Evolutionary conservation across 2,329 filamentous ascomycete species (phyloP).

Genomic region (Nigrospora sphaerica): DNA sequence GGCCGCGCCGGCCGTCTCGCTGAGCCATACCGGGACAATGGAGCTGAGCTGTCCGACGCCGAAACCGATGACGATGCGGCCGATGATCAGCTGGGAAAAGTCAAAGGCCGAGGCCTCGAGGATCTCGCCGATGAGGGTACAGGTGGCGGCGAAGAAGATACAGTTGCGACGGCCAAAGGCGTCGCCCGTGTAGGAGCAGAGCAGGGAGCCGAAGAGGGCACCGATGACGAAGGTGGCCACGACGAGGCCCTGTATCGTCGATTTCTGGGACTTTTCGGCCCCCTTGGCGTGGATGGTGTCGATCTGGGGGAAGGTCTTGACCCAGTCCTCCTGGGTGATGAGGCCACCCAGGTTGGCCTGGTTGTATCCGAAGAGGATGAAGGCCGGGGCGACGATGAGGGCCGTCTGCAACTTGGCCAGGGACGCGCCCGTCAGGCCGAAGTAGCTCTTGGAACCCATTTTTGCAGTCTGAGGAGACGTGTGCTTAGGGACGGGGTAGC

Average conservation of each 20-base stretch:
- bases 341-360: slow-evolving; percentile 31
- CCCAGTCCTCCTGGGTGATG: slow-evolving; percentile 23
- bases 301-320: slow-evolving; percentile 29
- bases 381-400: slow-evolving; percentile 34
- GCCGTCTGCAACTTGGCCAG: slow-evolving; percentile 29
- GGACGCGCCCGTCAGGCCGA: slow-evolving; percentile 28
- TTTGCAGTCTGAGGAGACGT: background rate
- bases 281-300: slow-evolving; percentile 27
- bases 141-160: slow-evolving; percentile 29
- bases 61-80: slow-evolving; percentile 30
- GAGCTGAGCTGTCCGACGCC: slow-evolving; percentile 30
- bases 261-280: slow-evolving; percentile 19
- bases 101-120: slow-evolving; percentile 30
- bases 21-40: slow-evolving; percentile 33
- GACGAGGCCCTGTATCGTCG: slow-evolving; percentile 29
- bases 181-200: slow-evolving; percentile 29
- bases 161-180: slow-evolving; percentile 30
- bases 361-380: slow-evolving; percentile 35
- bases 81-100: slow-evolving; percentile 33
- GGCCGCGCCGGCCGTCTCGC: slow-evolving; percentile 28
- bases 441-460: slow-evolving; percentile 4
- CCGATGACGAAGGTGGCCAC: slow-evolving; percentile 29
- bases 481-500: too few species aligned
- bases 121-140: slow-evolving; percentile 34
- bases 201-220: slow-evolving; percentile 26